Percentiles rank a stretch among this genome's conserved stretches.
phyloP scores from a whole-genome alignment of 192 early-diverging fungal genomes.

The Linnemannia hyalina region DNA sequence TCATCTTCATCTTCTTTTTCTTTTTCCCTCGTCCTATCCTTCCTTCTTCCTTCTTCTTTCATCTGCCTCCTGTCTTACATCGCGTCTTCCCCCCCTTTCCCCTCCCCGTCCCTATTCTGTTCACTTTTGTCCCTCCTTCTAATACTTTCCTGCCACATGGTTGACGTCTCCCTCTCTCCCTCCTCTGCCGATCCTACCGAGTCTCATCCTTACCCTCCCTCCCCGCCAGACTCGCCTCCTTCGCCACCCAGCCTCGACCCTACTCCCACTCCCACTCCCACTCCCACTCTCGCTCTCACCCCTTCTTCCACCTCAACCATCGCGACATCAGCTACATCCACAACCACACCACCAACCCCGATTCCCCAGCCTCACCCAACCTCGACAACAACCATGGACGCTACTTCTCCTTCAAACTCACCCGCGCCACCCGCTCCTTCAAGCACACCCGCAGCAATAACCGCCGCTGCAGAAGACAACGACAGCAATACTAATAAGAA shows the following conservation, averaged over 20 bases:
- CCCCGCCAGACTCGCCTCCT: background rate
- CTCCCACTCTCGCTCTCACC: background rate
- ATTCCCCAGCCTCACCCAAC: background rate
- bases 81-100: background rate
- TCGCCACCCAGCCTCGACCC: background rate
- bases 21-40: background rate
- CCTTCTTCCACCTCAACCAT: background rate
- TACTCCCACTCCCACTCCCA: conserved; percentile 6
- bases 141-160: background rate
- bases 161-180: background rate
- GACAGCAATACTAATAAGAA: background rate
- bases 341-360: conserved; percentile 15
- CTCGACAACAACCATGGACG: background rate
- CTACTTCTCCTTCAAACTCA: background rate
- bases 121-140: too few relatives aligned
- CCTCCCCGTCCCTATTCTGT: too few relatives aligned
- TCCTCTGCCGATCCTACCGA: background rate
- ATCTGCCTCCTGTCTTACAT: background rate
- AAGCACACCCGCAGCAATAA: background rate
- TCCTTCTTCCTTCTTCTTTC: background rate
- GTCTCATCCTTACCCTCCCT: background rate
- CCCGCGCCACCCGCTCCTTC: background rate
- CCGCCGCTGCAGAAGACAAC: background rate
- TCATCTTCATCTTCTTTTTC: background rate
- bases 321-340: background rate